A percentile compares a stretch with the other conserved stretches of the same genome.
Conservation (phyloP, 352 stramenopile genomes). For the Peronospora tabacina region DNA sequence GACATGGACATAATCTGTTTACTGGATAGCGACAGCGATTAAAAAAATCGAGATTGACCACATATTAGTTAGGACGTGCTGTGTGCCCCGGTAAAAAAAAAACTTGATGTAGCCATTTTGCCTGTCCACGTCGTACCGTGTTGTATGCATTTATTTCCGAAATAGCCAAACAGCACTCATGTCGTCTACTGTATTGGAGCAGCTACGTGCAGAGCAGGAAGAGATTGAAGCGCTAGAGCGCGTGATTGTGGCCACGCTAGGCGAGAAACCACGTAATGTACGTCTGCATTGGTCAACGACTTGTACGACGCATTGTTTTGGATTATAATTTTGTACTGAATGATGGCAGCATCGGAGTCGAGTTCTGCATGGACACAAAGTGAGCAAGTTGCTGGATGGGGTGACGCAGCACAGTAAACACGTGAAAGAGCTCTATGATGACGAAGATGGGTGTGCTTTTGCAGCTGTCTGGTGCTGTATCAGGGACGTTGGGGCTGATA, state of each 20-base stretch:
- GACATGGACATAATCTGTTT: conserved; percentile 68
- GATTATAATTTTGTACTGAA: background rate
- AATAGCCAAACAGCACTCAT: conserved; percentile 25
- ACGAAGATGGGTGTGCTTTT: conserved; percentile 69
- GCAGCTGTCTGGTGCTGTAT: background rate
- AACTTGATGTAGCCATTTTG: conserved; percentile 15
- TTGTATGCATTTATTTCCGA: conserved; percentile 17
- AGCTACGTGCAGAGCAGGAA: conserved; percentile 73
- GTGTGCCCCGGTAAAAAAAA: background rate
- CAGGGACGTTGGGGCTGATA: background rate
- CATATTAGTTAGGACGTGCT: conserved; percentile 3
- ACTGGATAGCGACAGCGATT: conserved; percentile 74
- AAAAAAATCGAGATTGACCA: conserved; percentile 9
- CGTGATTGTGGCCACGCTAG: conserved; percentile 57
- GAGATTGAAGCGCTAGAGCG: conserved; percentile 74
- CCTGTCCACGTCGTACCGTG: conserved; percentile 7
- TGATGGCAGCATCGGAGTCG: conserved; percentile 57
- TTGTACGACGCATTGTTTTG: background rate
- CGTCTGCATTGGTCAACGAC: conserved; percentile 12
- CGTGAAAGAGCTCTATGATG: conserved; percentile 72
- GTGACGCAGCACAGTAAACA: conserved; percentile 62
- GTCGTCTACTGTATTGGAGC: conserved; percentile 82
- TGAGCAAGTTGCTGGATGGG: conserved; percentile 70
- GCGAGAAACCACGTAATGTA: conserved; percentile 80
- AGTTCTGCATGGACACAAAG: conserved; percentile 77